Base-by-base conservation (phyloP, 2,329 filamentous ascomycete species). In the Lasiodiplodia sp. region DNA sequence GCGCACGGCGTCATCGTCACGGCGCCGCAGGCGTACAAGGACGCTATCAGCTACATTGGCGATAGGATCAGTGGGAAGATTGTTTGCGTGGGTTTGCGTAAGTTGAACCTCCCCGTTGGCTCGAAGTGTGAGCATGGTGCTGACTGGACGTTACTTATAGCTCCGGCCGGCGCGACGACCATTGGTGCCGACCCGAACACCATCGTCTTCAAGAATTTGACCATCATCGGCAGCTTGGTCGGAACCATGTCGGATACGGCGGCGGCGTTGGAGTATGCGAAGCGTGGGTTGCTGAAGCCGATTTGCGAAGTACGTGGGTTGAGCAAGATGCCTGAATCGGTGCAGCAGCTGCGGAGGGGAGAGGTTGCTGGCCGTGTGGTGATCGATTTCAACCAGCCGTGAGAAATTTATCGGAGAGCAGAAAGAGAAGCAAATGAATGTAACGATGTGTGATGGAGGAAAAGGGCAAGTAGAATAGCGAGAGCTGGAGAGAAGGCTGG, bases 291-390 rank as follows among this genome's bases (percentile, higher is more conserved):
- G 71, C 71, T 87, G 69, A 83, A 83, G 75, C 80, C 81, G 53
- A 84, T 87, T 28, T 81, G 80, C 34, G 85, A 86, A 37, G 82
- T 86, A 2, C 80, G 83, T 68, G 79, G 79, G 0, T 73, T 87
- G 70, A 82, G 81, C 40, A 71, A 80, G 51, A 79, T 87, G 55
- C 76, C 85, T 18, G 85, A 87, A 71, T 84, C 82, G 21, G 83
- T 87, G 25, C 80, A 86, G 72, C 83, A 83, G 71, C 72, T 87
- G 71, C 78, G 79, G 66, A 78, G 77, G 49, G 85, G 85, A 0
- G 79, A 87, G 72, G 80, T 87, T 55, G 83, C 85, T 8, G 86
- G 86, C 1, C 76, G 85, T 21, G 82, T 85, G 53, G 85, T 87
- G 14, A 80, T 87, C 23, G 83, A 87, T 72, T 87, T 87, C 71